phyloP scores from a whole-genome alignment of 495 filamentous ascomycete genomes.

The Rhizodiscina lignyota region DNA sequence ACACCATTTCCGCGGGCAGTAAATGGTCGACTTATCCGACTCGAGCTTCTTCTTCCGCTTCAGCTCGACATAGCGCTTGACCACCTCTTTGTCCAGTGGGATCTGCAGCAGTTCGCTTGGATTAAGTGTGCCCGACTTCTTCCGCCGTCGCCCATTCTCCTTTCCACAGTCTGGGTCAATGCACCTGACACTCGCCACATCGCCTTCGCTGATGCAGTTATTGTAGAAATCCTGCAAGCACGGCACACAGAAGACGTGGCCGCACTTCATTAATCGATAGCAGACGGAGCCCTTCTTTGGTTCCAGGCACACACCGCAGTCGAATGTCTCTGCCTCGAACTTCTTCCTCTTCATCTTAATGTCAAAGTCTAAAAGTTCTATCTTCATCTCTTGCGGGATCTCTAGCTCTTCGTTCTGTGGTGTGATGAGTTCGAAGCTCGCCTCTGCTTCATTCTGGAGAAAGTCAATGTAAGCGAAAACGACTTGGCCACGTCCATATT shows the following conservation, averaged over 20 bases:
- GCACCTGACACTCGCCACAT: conserved; percentile 62
- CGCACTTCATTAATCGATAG: conserved; percentile 61
- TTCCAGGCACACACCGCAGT: conserved; percentile 78
- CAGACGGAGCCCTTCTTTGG: conserved; percentile 79
- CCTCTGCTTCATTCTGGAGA: conserved; percentile 63
- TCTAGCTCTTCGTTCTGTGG: conserved; percentile 29
- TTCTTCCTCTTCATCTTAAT: conserved; percentile 49
- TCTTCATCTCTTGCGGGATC: conserved; percentile 43
- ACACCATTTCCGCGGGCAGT: conserved; percentile 88
- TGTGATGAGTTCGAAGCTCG: conserved; percentile 55
- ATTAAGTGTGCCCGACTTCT: conserved; percentile 46
- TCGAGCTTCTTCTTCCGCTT: conserved; percentile 88
- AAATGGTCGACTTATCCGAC: conserved; percentile 80
- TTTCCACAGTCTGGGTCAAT: conserved; percentile 60
- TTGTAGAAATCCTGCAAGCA: conserved; percentile 87
- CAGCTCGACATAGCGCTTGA: conserved; percentile 72
- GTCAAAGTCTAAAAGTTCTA: conserved; percentile 64
- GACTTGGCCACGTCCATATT: conserved; percentile 57
- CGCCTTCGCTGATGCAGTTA: conserved; percentile 68
- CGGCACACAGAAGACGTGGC: conserved; percentile 74
- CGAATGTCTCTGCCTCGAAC: conserved; percentile 74
- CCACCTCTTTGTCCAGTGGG: conserved; percentile 50
- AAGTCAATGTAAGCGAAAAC: conserved; percentile 78
- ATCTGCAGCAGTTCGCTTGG: conserved; percentile 85
- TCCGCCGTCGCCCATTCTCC: conserved; percentile 18